Percentiles rank a stretch among this genome's conserved stretches.
Evolutionary conservation across 345 rosid species (phyloP).

Genomic region (Clausena lansium): DNA sequence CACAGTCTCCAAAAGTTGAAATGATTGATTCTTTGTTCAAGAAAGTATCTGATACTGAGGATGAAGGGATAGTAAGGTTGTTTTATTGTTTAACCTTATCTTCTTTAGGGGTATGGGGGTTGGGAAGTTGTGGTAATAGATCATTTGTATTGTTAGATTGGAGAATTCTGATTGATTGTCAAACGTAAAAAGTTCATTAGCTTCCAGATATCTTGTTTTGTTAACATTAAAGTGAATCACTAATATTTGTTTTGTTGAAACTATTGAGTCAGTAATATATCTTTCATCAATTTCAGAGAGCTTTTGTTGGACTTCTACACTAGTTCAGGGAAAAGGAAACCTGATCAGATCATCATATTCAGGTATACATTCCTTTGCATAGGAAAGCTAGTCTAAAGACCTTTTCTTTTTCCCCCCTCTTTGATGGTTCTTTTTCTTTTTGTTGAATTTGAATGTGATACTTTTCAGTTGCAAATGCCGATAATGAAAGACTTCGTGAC

Average conservation of each 20-base stretch:
- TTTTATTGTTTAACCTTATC: background rate
- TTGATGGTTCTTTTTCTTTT: background rate
- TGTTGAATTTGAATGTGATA: background rate
- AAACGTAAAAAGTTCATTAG: background rate
- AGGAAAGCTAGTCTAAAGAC: background rate
- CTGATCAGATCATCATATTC: conserved; percentile 84
- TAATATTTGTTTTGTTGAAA: background rate
- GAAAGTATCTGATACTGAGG: conserved; percentile 53
- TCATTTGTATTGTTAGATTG: background rate
- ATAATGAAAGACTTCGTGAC: background rate
- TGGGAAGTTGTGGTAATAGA: background rate
- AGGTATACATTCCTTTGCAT: conserved; percentile 36
- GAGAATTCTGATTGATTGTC: background rate
- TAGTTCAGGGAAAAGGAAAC: conserved; percentile 80
- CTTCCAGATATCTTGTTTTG: background rate
- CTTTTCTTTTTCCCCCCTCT: background rate
- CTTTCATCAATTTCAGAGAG: conserved; percentile 49
- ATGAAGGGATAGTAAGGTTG: conserved; percentile 74
- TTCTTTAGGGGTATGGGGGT: background rate
- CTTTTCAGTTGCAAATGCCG: background rate
- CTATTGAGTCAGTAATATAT: background rate
- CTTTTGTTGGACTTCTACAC: conserved; percentile 70
- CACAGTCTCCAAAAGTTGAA: conserved; percentile 84
- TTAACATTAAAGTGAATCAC: background rate
- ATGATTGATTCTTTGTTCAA: conserved; percentile 79